Conservation (phyloP, 768 basidiomycete genomes). For the Boletus rubroflammeus region DNA sequence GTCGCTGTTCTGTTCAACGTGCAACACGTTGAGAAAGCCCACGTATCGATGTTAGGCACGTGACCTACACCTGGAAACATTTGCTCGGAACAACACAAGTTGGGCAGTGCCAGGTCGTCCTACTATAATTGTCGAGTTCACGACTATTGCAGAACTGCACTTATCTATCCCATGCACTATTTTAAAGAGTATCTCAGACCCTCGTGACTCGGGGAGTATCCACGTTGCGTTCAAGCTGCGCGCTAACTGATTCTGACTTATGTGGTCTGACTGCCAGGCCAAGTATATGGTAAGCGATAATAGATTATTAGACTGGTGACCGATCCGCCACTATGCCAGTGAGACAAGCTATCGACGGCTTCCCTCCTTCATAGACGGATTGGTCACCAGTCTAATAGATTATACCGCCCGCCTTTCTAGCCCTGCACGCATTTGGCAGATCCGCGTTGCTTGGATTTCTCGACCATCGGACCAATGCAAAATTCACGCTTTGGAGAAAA, state of each 20-base stretch:
- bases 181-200: not conserved
- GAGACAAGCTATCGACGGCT: too few species aligned
- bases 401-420: not conserved
- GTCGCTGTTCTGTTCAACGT: slow-evolving; percentile 9
- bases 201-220: not conserved
- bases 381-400: too few species aligned
- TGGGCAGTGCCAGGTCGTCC: not conserved
- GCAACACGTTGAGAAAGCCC: not conserved
- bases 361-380: too few species aligned
- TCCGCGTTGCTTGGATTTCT: not conserved
- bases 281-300: too few species aligned
- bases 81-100: not conserved
- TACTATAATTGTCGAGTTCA: too few species aligned
- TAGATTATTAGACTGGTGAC: too few species aligned
- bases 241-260: too few species aligned
- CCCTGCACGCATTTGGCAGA: not conserved
- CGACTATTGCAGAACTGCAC: not conserved
- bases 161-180: not conserved
- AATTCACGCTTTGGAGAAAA: not conserved
- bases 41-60: slow-evolving; percentile 7
- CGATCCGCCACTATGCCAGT: too few species aligned
- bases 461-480: not conserved
- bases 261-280: too few species aligned
- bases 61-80: slow-evolving; percentile 3
- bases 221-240: too few species aligned